Percentiles rank a stretch among this genome's conserved stretches.
Evolutionary conservation across 2,329 filamentous ascomycete species (phyloP).

Genomic region (Hypoxylon sp.): DNA sequence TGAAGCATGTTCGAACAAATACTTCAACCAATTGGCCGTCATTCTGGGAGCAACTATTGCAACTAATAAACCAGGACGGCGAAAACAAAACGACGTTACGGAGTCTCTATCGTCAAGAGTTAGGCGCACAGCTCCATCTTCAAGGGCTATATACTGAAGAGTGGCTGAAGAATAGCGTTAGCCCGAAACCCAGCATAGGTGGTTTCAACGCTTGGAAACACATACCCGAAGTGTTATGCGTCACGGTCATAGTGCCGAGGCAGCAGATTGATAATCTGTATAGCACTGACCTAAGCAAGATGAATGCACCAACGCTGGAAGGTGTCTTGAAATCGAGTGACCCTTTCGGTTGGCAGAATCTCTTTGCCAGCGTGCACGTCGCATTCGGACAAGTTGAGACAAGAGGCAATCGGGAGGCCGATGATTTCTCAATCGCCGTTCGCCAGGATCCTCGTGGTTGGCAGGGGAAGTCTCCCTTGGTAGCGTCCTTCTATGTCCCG

Average conservation of each 20-base stretch:
- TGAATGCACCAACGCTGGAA: conserved; percentile 38
- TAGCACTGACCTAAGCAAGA: conserved; percentile 11
- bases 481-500: conserved; percentile 61
- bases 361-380: conserved; percentile 60
- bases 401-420: conserved; percentile 47
- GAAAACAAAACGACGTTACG: conserved; percentile 7
- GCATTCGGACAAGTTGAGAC: conserved; percentile 58
- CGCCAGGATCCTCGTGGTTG: conserved; percentile 57
- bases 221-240: conserved; percentile 53
- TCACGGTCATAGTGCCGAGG: conserved; percentile 45
- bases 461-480: conserved; percentile 57
- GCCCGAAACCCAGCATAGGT: conserved; percentile 43
- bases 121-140: conserved; percentile 57
- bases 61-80: conserved; percentile 53
- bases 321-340: conserved; percentile 24
- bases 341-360: conserved; percentile 7
- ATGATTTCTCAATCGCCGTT: conserved; percentile 55
- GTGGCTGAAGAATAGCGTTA: conserved; percentile 51
- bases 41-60: conserved; percentile 53
- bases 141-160: conserved; percentile 55
- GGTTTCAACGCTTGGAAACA: conserved; percentile 57
- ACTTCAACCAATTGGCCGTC: conserved; percentile 56
- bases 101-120: conserved; percentile 54
- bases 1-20: conserved; percentile 57
- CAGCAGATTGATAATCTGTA: conserved; percentile 32